Evolutionary conservation across 2,329 filamentous ascomycete species (phyloP), one percentile per base, ranked within the genome.

Genomic region (Ophiostoma himal-ulmi): DNA sequence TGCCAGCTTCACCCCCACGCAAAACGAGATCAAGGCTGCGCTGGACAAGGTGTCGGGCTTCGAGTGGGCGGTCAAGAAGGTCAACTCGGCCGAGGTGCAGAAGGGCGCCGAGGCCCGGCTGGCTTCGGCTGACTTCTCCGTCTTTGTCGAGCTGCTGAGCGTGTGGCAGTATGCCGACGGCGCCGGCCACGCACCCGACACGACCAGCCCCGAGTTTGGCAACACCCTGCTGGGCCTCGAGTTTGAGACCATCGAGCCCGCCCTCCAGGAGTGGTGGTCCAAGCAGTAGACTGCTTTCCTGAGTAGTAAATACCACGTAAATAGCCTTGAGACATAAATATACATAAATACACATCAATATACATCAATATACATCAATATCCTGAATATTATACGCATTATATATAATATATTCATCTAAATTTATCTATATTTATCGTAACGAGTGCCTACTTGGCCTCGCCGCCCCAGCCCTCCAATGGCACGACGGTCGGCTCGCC

Each of bases 401-500:
- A n/a, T n/a, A n/a, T n/a, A n/a, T n/a, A n/a, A n/a, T n/a, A n/a
- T n/a, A n/a, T n/a, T n/a, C n/a, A n/a, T n/a, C n/a, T n/a, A n/a
- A n/a, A n/a, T n/a, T n/a, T n/a, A n/a, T n/a, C n/a, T n/a, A n/a
- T n/a, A n/a, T n/a, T n/a, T n/a, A 13, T 44, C 17, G 41, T 44
- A 44, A 1, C 1, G 11, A 10, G 37, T 10, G 41, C 2, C n/a
- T 54, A 69, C 72, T 77, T 77, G 7, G 78, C 77, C 75, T 81
- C 77, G 11, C 84, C 84, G 71, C 85, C 85, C 89, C 89, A 92
- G 30, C 84, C 86, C 13, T 83, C 82, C 70, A 91, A 74, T 75
- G 89, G 87, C 36, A 87, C 86, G 6, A 89, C 87, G 1, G 87
- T 82, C 0, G 89, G 89, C 70, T 82, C 81, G 2, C 84, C 77